Conservation (phyloP, 2,329 filamentous ascomycete species). For the Xylariomycetidae sp. region DNA sequence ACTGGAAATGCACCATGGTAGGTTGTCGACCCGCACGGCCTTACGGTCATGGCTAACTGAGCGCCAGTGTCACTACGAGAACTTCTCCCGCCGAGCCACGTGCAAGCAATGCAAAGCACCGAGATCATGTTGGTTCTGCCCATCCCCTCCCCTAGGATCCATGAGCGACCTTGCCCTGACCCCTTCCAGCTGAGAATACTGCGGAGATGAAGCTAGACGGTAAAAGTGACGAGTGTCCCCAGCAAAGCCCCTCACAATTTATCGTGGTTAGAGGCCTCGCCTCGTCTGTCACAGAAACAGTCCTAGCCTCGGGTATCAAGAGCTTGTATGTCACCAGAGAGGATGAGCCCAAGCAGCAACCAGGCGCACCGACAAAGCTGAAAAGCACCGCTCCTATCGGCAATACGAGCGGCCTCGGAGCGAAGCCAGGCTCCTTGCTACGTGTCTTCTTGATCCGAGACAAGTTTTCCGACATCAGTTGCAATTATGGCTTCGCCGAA, state of each 20-base stretch:
- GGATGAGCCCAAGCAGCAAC: constrained; percentile 38
- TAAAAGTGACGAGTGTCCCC: constrained; percentile 39
- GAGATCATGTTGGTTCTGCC: constrained; percentile 22
- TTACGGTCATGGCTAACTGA: constrained; percentile 5
- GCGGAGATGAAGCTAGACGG: constrained; percentile 38
- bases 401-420: constrained; percentile 58
- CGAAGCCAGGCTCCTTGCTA: constrained; percentile 66
- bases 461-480: constrained; percentile 62
- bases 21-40: no score
- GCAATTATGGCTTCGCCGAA: constrained; percentile 79
- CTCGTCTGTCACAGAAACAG: constrained; percentile 62
- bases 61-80: constrained; percentile 27
- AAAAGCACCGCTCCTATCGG: constrained; percentile 52
- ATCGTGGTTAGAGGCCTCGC: constrained; percentile 69
- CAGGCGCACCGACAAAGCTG: constrained; percentile 46
- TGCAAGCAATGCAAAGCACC: constrained; percentile 31
- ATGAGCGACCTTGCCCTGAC: no score
- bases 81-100: constrained; percentile 28
- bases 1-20: constrained; percentile 35
- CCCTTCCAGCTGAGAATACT: constrained; percentile 21
- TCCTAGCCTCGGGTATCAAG: constrained; percentile 65
- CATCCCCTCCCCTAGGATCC: neutral
- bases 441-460: constrained; percentile 74
- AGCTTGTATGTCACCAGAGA: constrained; percentile 62
- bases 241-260: constrained; percentile 63